Conservation (phyloP, 2,329 filamentous ascomycete genomes). For the Balansia obtecta region DNA sequence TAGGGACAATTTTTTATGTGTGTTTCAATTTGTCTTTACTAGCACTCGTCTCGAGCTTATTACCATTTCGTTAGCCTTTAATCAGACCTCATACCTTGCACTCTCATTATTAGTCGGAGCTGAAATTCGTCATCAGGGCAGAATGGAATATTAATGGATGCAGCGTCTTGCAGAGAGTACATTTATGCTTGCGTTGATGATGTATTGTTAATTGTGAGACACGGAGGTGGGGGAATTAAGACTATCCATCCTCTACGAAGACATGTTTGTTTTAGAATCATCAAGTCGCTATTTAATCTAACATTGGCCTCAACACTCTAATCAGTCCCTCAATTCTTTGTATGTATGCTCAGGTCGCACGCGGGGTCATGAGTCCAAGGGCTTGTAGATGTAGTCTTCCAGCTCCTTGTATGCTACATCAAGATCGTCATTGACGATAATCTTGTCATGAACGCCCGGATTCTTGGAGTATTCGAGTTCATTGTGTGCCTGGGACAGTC, state of each 20-base stretch:
- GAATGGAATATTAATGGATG: slow-evolving; percentile 6
- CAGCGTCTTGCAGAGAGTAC: neutral
- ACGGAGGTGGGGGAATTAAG: too few species aligned
- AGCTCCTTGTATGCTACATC: slow-evolving; percentile 40
- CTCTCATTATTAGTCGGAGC: slow-evolving; percentile 17
- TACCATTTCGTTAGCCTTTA: slow-evolving; percentile 25
- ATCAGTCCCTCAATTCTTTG: neutral
- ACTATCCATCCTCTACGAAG: too few species aligned
- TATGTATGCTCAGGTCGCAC: neutral
- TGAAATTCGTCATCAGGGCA: slow-evolving; percentile 15
- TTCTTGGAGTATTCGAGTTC: slow-evolving; percentile 64
- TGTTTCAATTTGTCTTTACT: slow-evolving; percentile 23
- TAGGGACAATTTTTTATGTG: slow-evolving; percentile 14
- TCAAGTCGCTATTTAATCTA: too few species aligned
- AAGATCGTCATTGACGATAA: slow-evolving; percentile 31
- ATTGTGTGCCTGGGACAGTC: slow-evolving; percentile 56
- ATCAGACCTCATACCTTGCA: slow-evolving; percentile 23
- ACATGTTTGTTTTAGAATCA: too few species aligned
- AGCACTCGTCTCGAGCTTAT: slow-evolving; percentile 24
- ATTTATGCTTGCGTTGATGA: neutral
- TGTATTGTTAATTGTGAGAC: neutral
- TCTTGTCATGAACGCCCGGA: slow-evolving; percentile 37
- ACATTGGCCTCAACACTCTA: neutral
- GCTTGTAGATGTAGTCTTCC: slow-evolving; percentile 35
- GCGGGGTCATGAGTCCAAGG: slow-evolving; percentile 8